A percentile compares a stretch with the other conserved stretches of the same genome.
Evolutionary conservation across 2,329 filamentous ascomycete genomes (phyloP).

Genomic region (Penicillium sp.): DNA sequence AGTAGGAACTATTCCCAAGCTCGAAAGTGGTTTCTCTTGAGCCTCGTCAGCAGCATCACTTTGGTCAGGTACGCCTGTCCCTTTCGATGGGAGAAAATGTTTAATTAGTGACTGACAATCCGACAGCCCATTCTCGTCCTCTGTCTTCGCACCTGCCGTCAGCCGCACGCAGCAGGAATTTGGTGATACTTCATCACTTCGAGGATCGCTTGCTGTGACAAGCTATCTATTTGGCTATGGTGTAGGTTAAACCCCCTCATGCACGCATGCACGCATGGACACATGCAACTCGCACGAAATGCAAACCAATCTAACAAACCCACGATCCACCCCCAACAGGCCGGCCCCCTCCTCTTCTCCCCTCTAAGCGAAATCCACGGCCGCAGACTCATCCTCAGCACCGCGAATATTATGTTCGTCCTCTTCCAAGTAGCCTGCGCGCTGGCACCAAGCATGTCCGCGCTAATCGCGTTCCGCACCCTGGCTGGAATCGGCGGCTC

Average conservation of each 20-base stretch:
- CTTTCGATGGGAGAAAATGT: too few relatives aligned
- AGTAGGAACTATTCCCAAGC: slow-evolving; percentile 14
- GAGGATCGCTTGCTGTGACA: slow-evolving; percentile 14
- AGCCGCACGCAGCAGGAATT: slow-evolving; percentile 13
- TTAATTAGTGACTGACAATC: background rate
- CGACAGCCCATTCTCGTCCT: slow-evolving; percentile 23
- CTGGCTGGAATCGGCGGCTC: slow-evolving; percentile 23
- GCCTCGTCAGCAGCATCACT: slow-evolving; percentile 17
- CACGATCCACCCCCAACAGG: background rate
- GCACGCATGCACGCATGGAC: too few relatives aligned
- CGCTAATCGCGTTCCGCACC: slow-evolving; percentile 22
- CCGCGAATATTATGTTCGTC: slow-evolving; percentile 14
- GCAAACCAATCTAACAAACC: too few relatives aligned
- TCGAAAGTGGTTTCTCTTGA: slow-evolving; percentile 20
- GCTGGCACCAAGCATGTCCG: slow-evolving; percentile 16
- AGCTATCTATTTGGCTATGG: slow-evolving; percentile 20
- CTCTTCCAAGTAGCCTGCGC: slow-evolving; percentile 21
- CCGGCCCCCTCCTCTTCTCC: slow-evolving; percentile 17
- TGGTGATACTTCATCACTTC: slow-evolving; percentile 13
- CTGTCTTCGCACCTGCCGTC: slow-evolving; percentile 17
- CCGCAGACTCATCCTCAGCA: slow-evolving; percentile 14
- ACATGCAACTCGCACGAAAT: too few relatives aligned
- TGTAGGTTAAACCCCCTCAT: background rate
- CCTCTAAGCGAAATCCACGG: slow-evolving; percentile 20
- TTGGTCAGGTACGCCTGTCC: slow-evolving; percentile 17